Percentiles rank a stretch among this genome's conserved stretches.
phyloP scores from a whole-genome alignment of 1,284 basidiomycete genomes.

The Veloporphyrellus conicus region DNA sequence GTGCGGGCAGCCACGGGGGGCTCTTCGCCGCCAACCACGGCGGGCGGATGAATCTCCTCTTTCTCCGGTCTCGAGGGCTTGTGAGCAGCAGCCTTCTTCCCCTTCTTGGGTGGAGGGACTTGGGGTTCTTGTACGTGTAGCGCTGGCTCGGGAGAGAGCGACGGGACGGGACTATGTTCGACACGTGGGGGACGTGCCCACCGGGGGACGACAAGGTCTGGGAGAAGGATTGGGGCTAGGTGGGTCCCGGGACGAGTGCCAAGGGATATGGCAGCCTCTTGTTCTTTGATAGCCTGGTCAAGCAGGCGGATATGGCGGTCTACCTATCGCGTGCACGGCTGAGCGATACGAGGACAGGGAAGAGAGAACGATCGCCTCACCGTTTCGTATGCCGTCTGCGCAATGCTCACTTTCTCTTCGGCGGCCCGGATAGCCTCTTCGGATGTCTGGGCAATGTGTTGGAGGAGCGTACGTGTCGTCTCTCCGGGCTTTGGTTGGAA shows the following conservation, averaged over 20 bases:
- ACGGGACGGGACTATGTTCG: conserved; percentile 41
- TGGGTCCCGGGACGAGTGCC: conserved; percentile 52
- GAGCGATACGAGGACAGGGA: conserved; percentile 1
- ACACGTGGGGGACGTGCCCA: conserved; percentile 43
- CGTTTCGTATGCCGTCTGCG: conserved; percentile 62
- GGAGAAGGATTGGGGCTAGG: conserved; percentile 52
- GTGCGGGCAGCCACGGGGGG: conserved; percentile 10
- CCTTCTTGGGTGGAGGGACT: conserved; percentile 19
- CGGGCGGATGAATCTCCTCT: conserved; percentile 15
- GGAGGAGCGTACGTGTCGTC: conserved; percentile 49
- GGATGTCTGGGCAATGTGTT: conserved; percentile 52
- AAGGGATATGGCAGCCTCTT: conserved; percentile 56
- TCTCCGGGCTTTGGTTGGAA: conserved; percentile 18
- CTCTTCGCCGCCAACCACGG: conserved; percentile 13
- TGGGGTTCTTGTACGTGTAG: conserved; percentile 22
- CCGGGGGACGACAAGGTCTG: conserved; percentile 54
- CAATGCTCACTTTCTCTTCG: conserved; percentile 71
- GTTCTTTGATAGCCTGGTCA: conserved; percentile 70
- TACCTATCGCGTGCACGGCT: conserved; percentile 38
- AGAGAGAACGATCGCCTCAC: conserved; percentile 37
- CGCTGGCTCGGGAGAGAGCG: conserved; percentile 32
- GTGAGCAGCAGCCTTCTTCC: conserved; percentile 18
- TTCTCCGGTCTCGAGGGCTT: conserved; percentile 18
- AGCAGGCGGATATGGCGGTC: conserved; percentile 70
- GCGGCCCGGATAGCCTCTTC: conserved; percentile 60